Evolutionary conservation across 1,284 basidiomycete species (phyloP), one percentile per base, ranked within the genome.

Genomic region (Laetiporus sulphureus): DNA sequence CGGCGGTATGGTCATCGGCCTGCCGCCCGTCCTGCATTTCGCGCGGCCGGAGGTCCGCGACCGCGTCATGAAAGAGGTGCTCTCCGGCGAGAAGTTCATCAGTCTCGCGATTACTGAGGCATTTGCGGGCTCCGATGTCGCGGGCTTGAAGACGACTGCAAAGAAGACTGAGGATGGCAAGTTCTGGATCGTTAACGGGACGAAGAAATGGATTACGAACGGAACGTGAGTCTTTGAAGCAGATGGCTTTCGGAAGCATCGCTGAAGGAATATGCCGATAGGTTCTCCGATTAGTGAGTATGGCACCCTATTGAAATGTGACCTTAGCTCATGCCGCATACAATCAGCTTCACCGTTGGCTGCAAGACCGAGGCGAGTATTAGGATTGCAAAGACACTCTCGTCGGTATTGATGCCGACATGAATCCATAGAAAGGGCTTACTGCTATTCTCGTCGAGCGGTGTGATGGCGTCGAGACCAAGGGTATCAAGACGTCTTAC

Each of bases 71-170:
- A 82, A 85, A 20, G 90, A 91, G 22, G 79, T 94, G 5, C 69
- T 98, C 30, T 53, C 56, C 3, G 63, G 62, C 1, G 83, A 85
- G 62, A 92, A 87, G 62, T 81, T 79, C 55, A 77, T 84, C 34
- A 79, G 80, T 48, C 72, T 98, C 11, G 54, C 45, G 2, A 66
- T 66, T 36, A 61, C 63, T 0, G 64, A 66, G 46, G 91, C 94
- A 0, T 91, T 91, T 52, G 94, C 93, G 2, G 93, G 93, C 10
- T 90, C 86, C 45, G 92, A 95, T 57, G 91, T 97, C 23, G 73
- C 80, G 56, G 84, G 86, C 30, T 62, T 92, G 40, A 76, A 80
- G 60, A 91, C 87, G 3, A 85, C 79, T 8, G 94, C 94, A 2
- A 77, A 69, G 42, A 87, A 91, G 61, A 83, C 75, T 19, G 77